Evolutionary conservation across 2,329 filamentous ascomycete species (phyloP).

Genomic region (Beauveria brongniartii): DNA sequence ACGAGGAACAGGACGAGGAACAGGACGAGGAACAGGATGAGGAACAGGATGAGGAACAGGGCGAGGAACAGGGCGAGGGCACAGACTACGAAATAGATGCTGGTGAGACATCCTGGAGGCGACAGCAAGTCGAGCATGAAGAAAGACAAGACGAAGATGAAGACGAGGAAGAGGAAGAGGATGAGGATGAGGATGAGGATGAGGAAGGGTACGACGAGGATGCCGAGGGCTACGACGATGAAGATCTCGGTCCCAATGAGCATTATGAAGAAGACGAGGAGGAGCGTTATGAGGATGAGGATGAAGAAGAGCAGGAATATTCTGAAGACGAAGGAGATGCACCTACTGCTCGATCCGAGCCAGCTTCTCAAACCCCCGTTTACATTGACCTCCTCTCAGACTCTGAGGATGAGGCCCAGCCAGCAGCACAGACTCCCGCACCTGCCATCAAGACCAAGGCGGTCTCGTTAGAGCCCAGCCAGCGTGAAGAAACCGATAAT

Average conservation of each 20-base stretch:
- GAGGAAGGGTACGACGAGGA: slow-evolving; percentile 13
- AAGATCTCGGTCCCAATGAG: neutral
- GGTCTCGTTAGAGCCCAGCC: neutral
- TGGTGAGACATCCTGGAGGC: neutral
- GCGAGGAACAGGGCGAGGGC: slow-evolving; percentile 19
- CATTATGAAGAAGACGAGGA: slow-evolving; percentile 17
- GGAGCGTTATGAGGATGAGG: slow-evolving; percentile 13
- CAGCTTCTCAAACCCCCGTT: slow-evolving; percentile 19
- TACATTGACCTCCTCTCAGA: slow-evolving; percentile 32
- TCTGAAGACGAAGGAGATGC: slow-evolving; percentile 12
- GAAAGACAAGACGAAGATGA: slow-evolving; percentile 15
- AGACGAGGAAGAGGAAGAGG: slow-evolving; percentile 1
- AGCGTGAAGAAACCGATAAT: neutral
- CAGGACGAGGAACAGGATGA: neutral
- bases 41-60: neutral
- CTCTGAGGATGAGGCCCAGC: slow-evolving; percentile 23
- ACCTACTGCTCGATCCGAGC: neutral
- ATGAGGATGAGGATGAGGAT: slow-evolving; percentile 14
- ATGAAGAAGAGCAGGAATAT: slow-evolving; percentile 10
- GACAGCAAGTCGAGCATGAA: slow-evolving; percentile 8
- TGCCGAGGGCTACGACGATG: slow-evolving; percentile 12
- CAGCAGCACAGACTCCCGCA: neutral
- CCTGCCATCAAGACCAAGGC: neutral
- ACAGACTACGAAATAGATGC: slow-evolving; percentile 4
- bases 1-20: slow-evolving; percentile 4